Percentiles rank a stretch among this genome's conserved stretches.
These are phyloP conservation scores for Phytophthora macrochlamydospora DNA, from an alignment of 352 stramenopile species.

Conservation along the genomic window DNA sequence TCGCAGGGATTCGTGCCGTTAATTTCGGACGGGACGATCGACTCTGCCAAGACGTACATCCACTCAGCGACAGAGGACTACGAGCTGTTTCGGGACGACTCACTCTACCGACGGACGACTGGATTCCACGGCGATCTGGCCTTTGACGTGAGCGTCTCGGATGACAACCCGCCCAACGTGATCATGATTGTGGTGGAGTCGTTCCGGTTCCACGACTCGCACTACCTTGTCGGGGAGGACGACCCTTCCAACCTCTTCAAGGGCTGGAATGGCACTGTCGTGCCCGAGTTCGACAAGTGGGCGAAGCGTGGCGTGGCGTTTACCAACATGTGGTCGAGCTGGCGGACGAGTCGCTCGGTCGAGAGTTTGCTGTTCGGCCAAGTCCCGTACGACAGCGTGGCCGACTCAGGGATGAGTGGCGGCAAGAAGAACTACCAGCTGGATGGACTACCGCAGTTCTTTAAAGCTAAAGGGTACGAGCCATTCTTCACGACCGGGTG, in stretches of 20 bases:
- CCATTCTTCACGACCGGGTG: constrained; percentile 51
- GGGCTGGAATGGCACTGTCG: constrained; percentile 36
- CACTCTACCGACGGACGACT: constrained; percentile 22
- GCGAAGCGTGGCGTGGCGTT: constrained; percentile 52
- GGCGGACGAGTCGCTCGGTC: constrained; percentile 55
- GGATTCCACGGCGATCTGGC: constrained; percentile 21
- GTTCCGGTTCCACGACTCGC: constrained; percentile 56
- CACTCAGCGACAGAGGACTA: constrained; percentile 25
- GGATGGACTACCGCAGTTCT: constrained; percentile 51
- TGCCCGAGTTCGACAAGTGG: constrained; percentile 53
- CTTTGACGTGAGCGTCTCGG: constrained; percentile 43
- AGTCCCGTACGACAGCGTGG: constrained; percentile 44
- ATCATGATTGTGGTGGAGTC: constrained; percentile 54
- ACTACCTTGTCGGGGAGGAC: constrained; percentile 50
- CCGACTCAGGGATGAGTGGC: constrained; percentile 38
- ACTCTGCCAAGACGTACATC: constrained; percentile 15
- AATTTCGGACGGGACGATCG: constrained; percentile 14
- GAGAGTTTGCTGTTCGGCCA: constrained; percentile 60
- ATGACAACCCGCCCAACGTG: constrained; percentile 46
- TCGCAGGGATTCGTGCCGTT: constrained; percentile 20
- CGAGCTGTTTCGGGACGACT: constrained; percentile 19
- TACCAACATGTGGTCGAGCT: constrained; percentile 61
- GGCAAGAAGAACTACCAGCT: constrained; percentile 34
- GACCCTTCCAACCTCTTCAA: constrained; percentile 43
- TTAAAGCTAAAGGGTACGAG: constrained; percentile 56